These are phyloP conservation scores for Hypsizygus ulmarius DNA, from an alignment of 1,284 basidiomycete genomes.

Conservation along the genomic window DNA sequence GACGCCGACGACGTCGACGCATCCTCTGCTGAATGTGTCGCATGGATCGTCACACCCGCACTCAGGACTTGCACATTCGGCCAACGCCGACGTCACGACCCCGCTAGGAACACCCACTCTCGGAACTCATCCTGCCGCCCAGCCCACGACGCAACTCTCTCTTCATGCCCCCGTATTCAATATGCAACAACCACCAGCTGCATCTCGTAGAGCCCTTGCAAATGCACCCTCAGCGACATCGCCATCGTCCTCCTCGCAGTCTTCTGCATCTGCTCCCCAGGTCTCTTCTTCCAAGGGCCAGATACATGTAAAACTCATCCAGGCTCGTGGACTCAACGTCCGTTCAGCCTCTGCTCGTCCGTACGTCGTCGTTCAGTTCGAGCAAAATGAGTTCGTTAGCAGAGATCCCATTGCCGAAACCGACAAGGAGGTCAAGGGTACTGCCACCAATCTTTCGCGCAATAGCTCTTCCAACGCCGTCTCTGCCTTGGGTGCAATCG, in stretches of 20 bases:
- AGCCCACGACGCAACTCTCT: conserved; percentile 71
- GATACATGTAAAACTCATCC: conserved; percentile 94
- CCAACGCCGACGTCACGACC: conserved; percentile 39
- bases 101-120: conserved; percentile 27
- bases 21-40: conserved; percentile 28
- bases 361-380: conserved; percentile 97
- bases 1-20: conserved; percentile 26
- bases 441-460: conserved; percentile 59
- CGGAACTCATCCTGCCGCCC: conserved; percentile 53
- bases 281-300: conserved; percentile 65
- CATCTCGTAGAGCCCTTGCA: conserved; percentile 38
- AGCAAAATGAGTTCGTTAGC: conserved; percentile 98
- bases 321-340: conserved; percentile 84
- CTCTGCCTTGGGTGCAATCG: conserved; percentile 68
- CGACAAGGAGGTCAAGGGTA: conserved; percentile 86
- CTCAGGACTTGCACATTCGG: conserved; percentile 25
- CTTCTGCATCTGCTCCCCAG: conserved; percentile 32
- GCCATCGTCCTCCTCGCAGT: conserved; percentile 40
- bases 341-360: conserved; percentile 69
- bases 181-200: conserved; percentile 59
- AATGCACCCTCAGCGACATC: conserved; percentile 37
- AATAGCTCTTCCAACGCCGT: conserved; percentile 61
- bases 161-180: conserved; percentile 79
- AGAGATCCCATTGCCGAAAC: conserved; percentile 85
- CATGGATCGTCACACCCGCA: conserved; percentile 15